Evolutionary conservation across 345 rosid genomes (phyloP), one percentile per base, ranked within the genome.

Genomic region (Durio zibethinus): DNA sequence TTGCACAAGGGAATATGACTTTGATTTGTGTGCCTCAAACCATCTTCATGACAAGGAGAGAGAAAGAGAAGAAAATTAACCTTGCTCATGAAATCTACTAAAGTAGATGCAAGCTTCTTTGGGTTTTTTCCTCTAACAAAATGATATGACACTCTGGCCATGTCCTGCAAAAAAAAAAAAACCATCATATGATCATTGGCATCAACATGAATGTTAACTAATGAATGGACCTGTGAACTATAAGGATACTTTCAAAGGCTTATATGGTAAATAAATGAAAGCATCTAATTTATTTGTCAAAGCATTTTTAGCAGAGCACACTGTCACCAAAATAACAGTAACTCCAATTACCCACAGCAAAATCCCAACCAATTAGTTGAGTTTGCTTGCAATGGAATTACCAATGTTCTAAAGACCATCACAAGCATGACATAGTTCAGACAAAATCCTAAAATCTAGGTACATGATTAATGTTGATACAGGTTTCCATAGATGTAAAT

Each of bases 91-190:
- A 95, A 96, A 86, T 84, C 90, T 75, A 92, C 81, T 76, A 96
- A 80, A 77, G 88, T 89, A 54, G 91, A 85, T 4, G 97, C 97
- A 75, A 96, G 92, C 85, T 89, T 89, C 82, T 84, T 78, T 10
- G 87, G 90, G 78, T 88, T 78, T 76, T 92, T 85, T 76, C 97
- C 97, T 88, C 93, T 88, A 64, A 92, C 94, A 89, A 89, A 96
- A 89, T 96, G 98, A 82, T 84, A 81, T 43, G 97, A 89, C 65
- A 96, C 88, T 78, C 84, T 85, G 62, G 90, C 86, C 97, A 96
- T 96, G 84, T 96, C 99, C 98, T 96, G 93, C 84, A 76, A 72
- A 48, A 65, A 7, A 82, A 83, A 76, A 72, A 48, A 65, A 7
- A 82, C 33, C 23, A 72, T 16, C 18, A 63, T 11, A 59, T 62